phyloP scores from a whole-genome alignment of 2,329 filamentous ascomycete genomes.

The Aspergillus neoniger region DNA sequence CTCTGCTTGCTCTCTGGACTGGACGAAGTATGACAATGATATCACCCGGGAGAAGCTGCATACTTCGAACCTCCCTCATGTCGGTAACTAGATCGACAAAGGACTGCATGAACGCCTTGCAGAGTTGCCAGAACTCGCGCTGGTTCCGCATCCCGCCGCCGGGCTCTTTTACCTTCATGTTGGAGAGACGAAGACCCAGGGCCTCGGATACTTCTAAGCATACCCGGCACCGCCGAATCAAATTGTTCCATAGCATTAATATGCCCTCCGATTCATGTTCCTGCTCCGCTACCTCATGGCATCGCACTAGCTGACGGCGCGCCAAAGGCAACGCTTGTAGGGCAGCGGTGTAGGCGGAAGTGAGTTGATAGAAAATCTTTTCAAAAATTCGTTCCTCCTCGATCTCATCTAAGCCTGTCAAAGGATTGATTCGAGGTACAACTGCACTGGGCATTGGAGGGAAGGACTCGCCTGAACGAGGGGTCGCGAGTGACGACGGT shows the following conservation, averaged over 20 bases:
- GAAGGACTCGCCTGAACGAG: constrained; percentile 81
- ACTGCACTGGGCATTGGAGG: constrained; percentile 50
- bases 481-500: constrained; percentile 61
- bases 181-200: constrained; percentile 70
- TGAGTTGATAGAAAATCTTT: constrained; percentile 74
- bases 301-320: constrained; percentile 65
- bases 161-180: constrained; percentile 83
- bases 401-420: constrained; percentile 64
- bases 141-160: constrained; percentile 64
- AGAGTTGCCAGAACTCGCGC: constrained; percentile 67
- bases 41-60: constrained; percentile 60
- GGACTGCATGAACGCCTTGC: constrained; percentile 59
- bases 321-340: constrained; percentile 71
- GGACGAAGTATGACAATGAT: constrained; percentile 74
- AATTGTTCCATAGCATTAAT: constrained; percentile 66
- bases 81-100: constrained; percentile 51
- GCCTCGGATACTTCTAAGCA: constrained; percentile 73
- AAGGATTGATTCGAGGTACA: constrained; percentile 53
- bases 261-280: constrained; percentile 61
- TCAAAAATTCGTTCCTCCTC: constrained; percentile 84
- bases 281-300: constrained; percentile 64
- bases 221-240: constrained; percentile 70
- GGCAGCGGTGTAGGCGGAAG: constrained; percentile 71
- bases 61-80: constrained; percentile 48
- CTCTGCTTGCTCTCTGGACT: constrained; percentile 79